Evolutionary conservation across 257 asterid genomes (phyloP).

Genomic region (Solanum neorickii): DNA sequence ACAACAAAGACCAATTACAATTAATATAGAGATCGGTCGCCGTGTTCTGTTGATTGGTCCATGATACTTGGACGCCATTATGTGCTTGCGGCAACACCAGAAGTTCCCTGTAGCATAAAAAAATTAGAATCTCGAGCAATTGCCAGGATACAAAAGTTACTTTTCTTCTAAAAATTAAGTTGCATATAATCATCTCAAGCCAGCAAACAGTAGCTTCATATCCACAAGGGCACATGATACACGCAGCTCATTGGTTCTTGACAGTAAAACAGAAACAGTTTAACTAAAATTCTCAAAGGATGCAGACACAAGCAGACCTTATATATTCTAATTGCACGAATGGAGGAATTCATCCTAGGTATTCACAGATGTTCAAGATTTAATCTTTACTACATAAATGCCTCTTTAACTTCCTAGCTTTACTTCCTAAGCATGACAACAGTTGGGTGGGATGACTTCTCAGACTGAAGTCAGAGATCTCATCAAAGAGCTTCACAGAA

Average conservation of each 20-base stretch:
- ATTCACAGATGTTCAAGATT: neutral
- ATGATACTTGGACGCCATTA: conserved; percentile 67
- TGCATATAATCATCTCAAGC: neutral
- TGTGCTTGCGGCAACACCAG: conserved; percentile 17
- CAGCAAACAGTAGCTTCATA: neutral
- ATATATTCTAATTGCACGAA: neutral
- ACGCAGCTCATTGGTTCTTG: neutral
- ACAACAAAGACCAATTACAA: conserved; percentile 62
- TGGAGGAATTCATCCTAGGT: neutral
- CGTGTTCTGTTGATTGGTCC: conserved; percentile 39
- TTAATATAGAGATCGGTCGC: conserved; percentile 48
- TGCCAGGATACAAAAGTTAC: neutral
- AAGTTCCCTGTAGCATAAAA: conserved; percentile 11
- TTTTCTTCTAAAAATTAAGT: neutral
- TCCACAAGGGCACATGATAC: neutral
- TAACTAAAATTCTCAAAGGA: neutral
- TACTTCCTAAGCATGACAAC: neutral
- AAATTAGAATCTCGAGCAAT: neutral
- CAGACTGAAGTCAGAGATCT: neutral
- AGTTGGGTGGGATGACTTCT: neutral
- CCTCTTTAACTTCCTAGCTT: neutral
- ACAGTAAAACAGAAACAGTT: neutral
- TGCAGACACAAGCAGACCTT: neutral
- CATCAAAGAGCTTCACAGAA: neutral
- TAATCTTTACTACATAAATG: neutral